phyloP scores from a whole-genome alignment of 306 rosid species.

The Hippophae tibetana region DNA sequence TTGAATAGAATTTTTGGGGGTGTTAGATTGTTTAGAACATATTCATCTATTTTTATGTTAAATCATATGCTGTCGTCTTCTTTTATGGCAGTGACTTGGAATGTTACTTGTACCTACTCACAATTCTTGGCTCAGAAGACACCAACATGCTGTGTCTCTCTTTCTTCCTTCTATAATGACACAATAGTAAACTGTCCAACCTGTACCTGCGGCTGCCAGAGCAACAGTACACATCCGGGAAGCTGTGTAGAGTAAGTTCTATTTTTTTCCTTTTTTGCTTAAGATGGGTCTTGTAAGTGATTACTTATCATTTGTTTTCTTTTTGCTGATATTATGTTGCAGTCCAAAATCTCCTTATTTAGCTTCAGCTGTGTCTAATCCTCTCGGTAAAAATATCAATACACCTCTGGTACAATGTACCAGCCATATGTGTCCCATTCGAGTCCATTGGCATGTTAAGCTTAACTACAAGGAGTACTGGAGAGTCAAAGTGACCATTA shows the following conservation, averaged over 20 bases:
- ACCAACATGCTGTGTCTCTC: slow-evolving; percentile 96
- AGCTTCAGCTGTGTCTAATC: slow-evolving; percentile 61
- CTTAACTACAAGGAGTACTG: slow-evolving; percentile 93
- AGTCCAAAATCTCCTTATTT: slow-evolving; percentile 62
- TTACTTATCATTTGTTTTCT: slow-evolving; percentile 9
- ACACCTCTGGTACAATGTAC: slow-evolving; percentile 83
- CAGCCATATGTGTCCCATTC: slow-evolving; percentile 93
- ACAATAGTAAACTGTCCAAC: slow-evolving; percentile 87
- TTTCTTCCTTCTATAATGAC: slow-evolving; percentile 89
- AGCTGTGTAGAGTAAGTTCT: slow-evolving; percentile 73
- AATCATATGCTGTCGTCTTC: slow-evolving; percentile 9
- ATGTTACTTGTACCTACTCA: slow-evolving; percentile 88
- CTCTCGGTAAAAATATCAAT: slow-evolving; percentile 37
- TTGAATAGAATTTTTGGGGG: neutral
- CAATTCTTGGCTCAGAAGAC: slow-evolving; percentile 97
- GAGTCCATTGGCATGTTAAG: slow-evolving; percentile 99
- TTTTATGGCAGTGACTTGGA: slow-evolving; percentile 92
- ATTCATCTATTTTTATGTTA: slow-evolving; percentile 8
- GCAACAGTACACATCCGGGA: slow-evolving; percentile 49
- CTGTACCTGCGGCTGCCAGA: slow-evolving; percentile 92
- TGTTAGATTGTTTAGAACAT: neutral
- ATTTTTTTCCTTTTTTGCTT: slow-evolving; percentile 11
- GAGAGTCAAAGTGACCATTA: slow-evolving; percentile 90
- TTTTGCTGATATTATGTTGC: slow-evolving; percentile 21
- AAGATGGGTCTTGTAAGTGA: neutral